Conservation (phyloP, 1,139 yeast genomes). For the Scheffersomyces illinoinensis region DNA sequence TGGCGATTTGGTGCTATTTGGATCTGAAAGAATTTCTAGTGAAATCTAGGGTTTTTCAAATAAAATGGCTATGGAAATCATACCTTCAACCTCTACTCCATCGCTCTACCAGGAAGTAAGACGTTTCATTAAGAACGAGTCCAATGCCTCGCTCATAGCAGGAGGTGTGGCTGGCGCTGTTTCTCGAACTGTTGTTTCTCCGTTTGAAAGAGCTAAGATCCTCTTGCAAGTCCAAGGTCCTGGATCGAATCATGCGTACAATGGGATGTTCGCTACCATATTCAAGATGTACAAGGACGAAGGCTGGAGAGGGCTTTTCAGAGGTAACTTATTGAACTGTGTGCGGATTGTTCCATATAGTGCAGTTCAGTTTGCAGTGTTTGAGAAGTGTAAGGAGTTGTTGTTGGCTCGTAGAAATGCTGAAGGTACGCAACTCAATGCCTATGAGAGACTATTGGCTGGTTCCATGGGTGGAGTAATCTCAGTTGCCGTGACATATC, state of each 20-base stretch:
- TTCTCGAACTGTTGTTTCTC: conserved; percentile 90
- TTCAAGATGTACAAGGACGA: conserved; percentile 82
- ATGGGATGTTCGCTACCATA: conserved; percentile 77
- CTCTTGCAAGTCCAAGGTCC: conserved; percentile 87
- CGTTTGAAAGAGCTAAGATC: conserved; percentile 92
- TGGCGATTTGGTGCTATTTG: neutral
- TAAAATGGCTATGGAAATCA: neutral
- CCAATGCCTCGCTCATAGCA: conserved; percentile 60
- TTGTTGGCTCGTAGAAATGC: conserved; percentile 33
- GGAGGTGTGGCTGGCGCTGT: conserved; percentile 85
- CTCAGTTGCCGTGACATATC: conserved; percentile 85
- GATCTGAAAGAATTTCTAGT: neutral
- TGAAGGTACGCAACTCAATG: conserved; percentile 20
- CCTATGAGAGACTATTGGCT: conserved; percentile 60
- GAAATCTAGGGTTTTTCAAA: neutral
- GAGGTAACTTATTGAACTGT: conserved; percentile 92
- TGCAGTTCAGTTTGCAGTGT: conserved; percentile 91
- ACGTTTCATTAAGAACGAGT: conserved; percentile 43
- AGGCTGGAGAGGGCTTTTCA: conserved; percentile 82
- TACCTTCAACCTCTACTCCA: neutral
- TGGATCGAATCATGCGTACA: conserved; percentile 58
- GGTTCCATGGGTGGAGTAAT: conserved; percentile 84
- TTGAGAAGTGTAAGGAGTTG: conserved; percentile 64
- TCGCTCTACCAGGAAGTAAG: conserved; percentile 16
- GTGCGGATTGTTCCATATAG: conserved; percentile 88